phyloP scores from a whole-genome alignment of 148 eudicot genomes.

The Vaccinium macrocarpon region DNA sequence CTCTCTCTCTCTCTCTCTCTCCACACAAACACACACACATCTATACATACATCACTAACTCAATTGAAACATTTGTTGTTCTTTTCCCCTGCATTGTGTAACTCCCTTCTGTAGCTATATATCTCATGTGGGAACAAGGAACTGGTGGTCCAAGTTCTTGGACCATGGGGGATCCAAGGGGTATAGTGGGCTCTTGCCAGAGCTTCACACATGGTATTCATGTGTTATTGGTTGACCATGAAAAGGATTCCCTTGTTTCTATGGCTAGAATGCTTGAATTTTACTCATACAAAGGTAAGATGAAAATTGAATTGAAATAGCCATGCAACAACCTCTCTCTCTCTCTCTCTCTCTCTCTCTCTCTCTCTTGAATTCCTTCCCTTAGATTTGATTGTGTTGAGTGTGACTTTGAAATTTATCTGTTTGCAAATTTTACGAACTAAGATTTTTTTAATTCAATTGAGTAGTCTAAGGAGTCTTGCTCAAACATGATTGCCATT shows the following conservation, averaged over 20 bases:
- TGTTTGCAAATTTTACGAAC: background rate
- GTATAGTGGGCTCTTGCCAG: background rate
- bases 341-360: background rate
- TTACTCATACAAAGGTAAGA: conserved; percentile 13
- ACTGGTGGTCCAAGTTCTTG: background rate
- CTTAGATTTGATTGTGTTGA: background rate
- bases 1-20: conserved; percentile 1
- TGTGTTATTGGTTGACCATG: conserved; percentile 13
- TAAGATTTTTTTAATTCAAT: background rate
- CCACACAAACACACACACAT: background rate
- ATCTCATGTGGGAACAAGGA: conserved; percentile 8
- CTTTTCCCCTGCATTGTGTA: background rate
- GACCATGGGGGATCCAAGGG: conserved; percentile 7
- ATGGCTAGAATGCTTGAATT: conserved; percentile 6
- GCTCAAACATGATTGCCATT: background rate
- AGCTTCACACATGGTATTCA: background rate
- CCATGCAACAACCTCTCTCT: background rate
- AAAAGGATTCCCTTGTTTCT: background rate
- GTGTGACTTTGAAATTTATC: background rate
- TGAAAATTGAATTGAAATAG: background rate
- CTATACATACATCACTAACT: background rate
- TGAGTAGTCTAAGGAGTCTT: background rate
- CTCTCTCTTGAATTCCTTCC: background rate
- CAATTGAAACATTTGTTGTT: background rate
- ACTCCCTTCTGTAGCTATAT: background rate